Evolutionary conservation across 139 green algal genomes (phyloP), one percentile per base, ranked within the genome.

Genomic region (Coccomyxa sp.): DNA sequence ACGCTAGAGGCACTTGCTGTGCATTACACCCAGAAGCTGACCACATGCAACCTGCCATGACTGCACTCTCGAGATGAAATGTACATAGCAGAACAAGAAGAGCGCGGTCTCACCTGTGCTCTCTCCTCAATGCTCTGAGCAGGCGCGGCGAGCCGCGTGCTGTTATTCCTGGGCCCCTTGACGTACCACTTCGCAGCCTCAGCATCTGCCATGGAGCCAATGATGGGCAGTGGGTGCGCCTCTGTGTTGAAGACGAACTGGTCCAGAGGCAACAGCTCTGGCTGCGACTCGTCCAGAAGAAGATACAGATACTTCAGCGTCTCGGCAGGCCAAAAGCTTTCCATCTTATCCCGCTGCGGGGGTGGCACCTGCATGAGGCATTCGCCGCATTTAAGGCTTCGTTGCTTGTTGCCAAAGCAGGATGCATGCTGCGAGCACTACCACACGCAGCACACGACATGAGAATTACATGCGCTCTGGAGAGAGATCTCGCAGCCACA

Each of bases 251-350:
- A 91, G 12, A 97, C 92, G 77, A 82, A 97, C 78, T 93, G 27
- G 58, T 92, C 82, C 34, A 98, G 82, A 1, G 91, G 87, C 34
- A 96, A 58, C 50, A 64, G 18, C 50, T 64, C 50, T 3, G 50
- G 50, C 27, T 18, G 27, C 27, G 50, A 64, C 50, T 70, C 36
- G 38, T 83, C 82, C 40, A 83, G 38, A 7, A 94, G 81, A 37
- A 97, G 84, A 77, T 88, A 93, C 16, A 97, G 86, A 81, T 97
- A 97, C 83, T 97, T 97, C 16, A 97, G 84, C 0, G 92, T 95
- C 78, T 97, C 93, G 2, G 93, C 89, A 70, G 96, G 80, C 73
- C 86, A 97, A 80, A 97, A 97, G 6, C 82, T 90, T 84, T 97
- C 93, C 91, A 95, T 95, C 84, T 94, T 94, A 85, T 95, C 86